Conservation (phyloP, 2,329 filamentous ascomycete genomes). For the Sporothrix inflata region DNA sequence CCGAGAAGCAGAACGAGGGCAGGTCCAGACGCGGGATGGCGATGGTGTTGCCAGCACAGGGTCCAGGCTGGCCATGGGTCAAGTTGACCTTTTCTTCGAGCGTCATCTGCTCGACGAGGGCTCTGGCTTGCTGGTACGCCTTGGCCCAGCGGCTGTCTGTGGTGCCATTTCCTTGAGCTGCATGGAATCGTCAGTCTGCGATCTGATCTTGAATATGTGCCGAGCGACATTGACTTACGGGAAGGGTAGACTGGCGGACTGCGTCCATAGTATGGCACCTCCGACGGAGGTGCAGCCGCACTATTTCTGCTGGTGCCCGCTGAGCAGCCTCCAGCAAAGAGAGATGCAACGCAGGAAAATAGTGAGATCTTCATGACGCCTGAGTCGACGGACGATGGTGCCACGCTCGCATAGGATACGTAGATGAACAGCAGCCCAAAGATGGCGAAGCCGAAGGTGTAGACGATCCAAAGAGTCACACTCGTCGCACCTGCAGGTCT, state of each 20-base stretch:
- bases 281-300: constrained; percentile 28
- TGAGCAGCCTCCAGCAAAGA: constrained; percentile 3
- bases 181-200: background rate
- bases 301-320: background rate
- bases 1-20: constrained; percentile 50
- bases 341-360: background rate
- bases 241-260: constrained; percentile 44
- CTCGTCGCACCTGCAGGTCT: background rate
- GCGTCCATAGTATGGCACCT: constrained; percentile 42
- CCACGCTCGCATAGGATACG: background rate
- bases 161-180: constrained; percentile 39
- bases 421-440: background rate
- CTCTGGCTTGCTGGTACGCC: constrained; percentile 43
- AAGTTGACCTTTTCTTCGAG: constrained; percentile 47
- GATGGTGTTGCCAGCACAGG: constrained; percentile 42
- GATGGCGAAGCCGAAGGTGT: background rate
- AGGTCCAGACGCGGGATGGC: constrained; percentile 46
- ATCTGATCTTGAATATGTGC: background rate
- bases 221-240: constrained; percentile 33
- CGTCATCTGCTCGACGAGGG: constrained; percentile 45
- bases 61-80: constrained; percentile 43
- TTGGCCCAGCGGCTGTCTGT: constrained; percentile 41
- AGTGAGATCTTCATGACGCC: background rate
- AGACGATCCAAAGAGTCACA: background rate
- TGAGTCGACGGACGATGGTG: background rate